Conservation (phyloP, 768 basidiomycete genomes). For the Neoboletus subvelutipes region DNA sequence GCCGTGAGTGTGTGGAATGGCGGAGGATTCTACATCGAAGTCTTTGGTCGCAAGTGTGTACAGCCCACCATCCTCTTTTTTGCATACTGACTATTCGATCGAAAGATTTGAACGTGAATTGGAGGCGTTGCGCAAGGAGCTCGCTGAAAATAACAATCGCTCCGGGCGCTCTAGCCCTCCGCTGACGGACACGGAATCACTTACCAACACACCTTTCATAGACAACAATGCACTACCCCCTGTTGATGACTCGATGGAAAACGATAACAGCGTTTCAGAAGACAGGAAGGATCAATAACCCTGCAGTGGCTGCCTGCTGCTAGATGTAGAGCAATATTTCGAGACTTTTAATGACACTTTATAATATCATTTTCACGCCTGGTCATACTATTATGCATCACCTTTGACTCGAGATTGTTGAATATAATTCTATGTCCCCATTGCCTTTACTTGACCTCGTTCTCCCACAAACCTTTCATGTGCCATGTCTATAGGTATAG, state of each 20-base stretch:
- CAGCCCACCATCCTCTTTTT: neutral
- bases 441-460: neutral
- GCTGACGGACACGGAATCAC: constrained; percentile 43
- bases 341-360: constrained; percentile 15
- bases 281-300: constrained; percentile 34
- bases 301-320: neutral
- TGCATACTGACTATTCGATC: constrained; percentile 6
- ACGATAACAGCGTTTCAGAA: constrained; percentile 9
- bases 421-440: constrained; percentile 1
- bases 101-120: constrained; percentile 88
- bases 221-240: constrained; percentile 22
- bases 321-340: constrained; percentile 7
- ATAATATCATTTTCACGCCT: constrained; percentile 14
- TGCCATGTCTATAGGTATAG: constrained; percentile 4
- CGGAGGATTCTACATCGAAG: constrained; percentile 93
- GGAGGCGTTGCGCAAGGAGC: constrained; percentile 85
- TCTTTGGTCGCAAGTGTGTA: constrained; percentile 92
- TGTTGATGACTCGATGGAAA: constrained; percentile 17
- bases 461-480: neutral
- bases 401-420: constrained; percentile 1
- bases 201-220: constrained; percentile 36
- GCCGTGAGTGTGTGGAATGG: constrained; percentile 94
- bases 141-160: constrained; percentile 66
- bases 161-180: constrained; percentile 55
- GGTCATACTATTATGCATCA: constrained; percentile 8